A percentile compares a stretch with the other conserved stretches of the same genome.
Conservation (phyloP, 345 rosid genomes). For the Citrus reticulata region DNA sequence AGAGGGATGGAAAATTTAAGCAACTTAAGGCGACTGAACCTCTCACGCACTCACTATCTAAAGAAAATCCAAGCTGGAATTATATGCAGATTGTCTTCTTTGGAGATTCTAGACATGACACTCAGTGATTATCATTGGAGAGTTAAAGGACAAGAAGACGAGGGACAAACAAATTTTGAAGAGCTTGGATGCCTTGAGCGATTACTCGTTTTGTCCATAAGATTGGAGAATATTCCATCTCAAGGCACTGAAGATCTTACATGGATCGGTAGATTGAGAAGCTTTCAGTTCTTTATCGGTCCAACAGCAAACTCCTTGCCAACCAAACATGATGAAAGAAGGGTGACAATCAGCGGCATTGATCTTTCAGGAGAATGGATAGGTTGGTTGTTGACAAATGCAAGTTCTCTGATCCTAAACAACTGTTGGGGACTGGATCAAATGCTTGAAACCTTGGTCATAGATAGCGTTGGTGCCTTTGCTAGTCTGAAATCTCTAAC, state of each 20-base stretch:
- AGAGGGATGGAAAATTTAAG: constrained; percentile 28
- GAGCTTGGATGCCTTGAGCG: constrained; percentile 21
- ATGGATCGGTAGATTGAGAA: constrained; percentile 20
- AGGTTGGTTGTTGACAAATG: constrained; percentile 23
- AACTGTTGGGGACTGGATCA: constrained; percentile 26
- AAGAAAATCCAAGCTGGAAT: constrained; percentile 25
- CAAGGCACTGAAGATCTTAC: constrained; percentile 21
- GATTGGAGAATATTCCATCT: constrained; percentile 22
- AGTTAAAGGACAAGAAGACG: constrained; percentile 18
- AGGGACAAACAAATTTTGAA: constrained; percentile 27
- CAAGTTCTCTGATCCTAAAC: constrained; percentile 25
- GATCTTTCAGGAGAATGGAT: constrained; percentile 26
- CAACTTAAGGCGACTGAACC: constrained; percentile 25
- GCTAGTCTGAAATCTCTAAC: constrained; percentile 22
- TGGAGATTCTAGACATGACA: constrained; percentile 45
- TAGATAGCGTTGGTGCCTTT: constrained; percentile 19
- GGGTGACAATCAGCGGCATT: constrained; percentile 26
- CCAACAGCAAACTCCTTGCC: constrained; percentile 32
- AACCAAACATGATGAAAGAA: constrained; percentile 20
- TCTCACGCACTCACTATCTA: constrained; percentile 38
- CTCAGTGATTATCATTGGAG: constrained; percentile 36
- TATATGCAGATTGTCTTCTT: constrained; percentile 24
- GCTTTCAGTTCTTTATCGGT: constrained; percentile 27
- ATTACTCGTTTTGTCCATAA: constrained; percentile 16
- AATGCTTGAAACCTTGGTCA: constrained; percentile 30